Evolutionary conservation across 2,329 filamentous ascomycete species (phyloP), one percentile per base, ranked within the genome.

Genomic region (Didymella pinodella): DNA sequence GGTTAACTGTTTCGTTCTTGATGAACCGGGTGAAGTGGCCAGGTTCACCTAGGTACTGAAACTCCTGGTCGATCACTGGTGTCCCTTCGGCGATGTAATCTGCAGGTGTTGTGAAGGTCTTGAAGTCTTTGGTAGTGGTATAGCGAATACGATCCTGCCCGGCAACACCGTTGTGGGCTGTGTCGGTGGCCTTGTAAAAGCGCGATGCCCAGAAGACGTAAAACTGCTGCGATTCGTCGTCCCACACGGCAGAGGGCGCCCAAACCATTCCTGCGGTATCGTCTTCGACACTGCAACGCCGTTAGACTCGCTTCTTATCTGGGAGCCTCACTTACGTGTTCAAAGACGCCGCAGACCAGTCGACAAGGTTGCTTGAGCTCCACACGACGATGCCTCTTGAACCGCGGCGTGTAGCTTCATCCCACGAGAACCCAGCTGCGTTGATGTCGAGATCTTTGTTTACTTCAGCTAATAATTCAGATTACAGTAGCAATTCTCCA

Each of bases 161-260:
- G n/a, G 57, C 57, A 11, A 48, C 40, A n/a, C 59, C 57, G 14
- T 50, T 54, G 36, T 51, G 62, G 12, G 26, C 58, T 25, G 28
- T 52, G n/a, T 60, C 61, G 22, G 31, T 48, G 16, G 43, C 53
- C 36, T 83, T 6, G n/a, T 56, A 56, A 2, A 50, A 29, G 2
- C 46, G 59, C 20, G 49, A 56, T 18, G 36, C 44, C 50, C 28
- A 57, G 34, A 47, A 51, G n/a, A 50, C 50, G 31, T 53, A 60
- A 46, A 52, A 64, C 29, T 54, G 56, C 32, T 49, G 59, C 28
- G 28, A 56, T 14, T 41, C 45, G 12, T 55, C 45, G 20, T 62
- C 55, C 40, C 46, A 64, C 2, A 64, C 59, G 1, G 62, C 59
- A 18, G 54, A 56, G 0, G 62, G 59, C 11, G 62, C 59, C 62